Conservation (phyloP, 164 flowering plant genomes). For the Nymphaea colorata region DNA sequence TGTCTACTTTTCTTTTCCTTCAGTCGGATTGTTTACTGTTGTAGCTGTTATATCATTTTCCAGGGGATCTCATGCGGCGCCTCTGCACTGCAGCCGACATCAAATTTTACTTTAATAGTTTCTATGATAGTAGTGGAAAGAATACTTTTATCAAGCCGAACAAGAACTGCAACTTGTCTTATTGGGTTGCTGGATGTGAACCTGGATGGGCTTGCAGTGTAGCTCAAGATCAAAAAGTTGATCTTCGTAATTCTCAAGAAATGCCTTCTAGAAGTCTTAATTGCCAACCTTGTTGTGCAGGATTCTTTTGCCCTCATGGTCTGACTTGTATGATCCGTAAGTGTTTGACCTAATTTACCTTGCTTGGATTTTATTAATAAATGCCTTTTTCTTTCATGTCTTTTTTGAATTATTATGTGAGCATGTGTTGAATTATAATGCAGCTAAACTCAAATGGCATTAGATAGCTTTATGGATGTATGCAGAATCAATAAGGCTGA, state of each 20-base stretch:
- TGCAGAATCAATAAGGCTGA: no score
- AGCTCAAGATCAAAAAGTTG: conserved; percentile 27
- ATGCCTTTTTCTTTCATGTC: not conserved
- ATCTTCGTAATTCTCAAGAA: conserved; percentile 31
- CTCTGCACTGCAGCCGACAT: conserved; percentile 86
- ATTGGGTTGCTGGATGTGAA: conserved; percentile 85
- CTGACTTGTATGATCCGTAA: conserved; percentile 97
- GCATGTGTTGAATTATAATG: no score
- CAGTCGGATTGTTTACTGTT: not conserved
- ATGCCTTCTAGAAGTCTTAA: conserved; percentile 42
- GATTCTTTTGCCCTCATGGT: conserved; percentile 91
- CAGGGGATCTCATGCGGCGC: conserved; percentile 51
- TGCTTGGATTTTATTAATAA: not conserved
- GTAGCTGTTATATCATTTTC: not conserved
- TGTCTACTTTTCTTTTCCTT: not conserved
- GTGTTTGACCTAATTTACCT: conserved; percentile 14
- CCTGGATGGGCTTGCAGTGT: conserved; percentile 92
- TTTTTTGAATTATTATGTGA: no score
- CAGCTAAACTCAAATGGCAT: no score
- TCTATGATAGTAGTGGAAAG: conserved; percentile 22
- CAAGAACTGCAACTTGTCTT: conserved; percentile 69
- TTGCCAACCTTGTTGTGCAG: conserved; percentile 77
- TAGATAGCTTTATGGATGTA: no score
- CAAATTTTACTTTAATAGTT: conserved; percentile 48
- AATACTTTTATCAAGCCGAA: conserved; percentile 51